A percentile compares a stretch with the other conserved stretches of the same genome.
Conservation (phyloP, 2,329 filamentous ascomycete species). For the Fusarium piperis region DNA sequence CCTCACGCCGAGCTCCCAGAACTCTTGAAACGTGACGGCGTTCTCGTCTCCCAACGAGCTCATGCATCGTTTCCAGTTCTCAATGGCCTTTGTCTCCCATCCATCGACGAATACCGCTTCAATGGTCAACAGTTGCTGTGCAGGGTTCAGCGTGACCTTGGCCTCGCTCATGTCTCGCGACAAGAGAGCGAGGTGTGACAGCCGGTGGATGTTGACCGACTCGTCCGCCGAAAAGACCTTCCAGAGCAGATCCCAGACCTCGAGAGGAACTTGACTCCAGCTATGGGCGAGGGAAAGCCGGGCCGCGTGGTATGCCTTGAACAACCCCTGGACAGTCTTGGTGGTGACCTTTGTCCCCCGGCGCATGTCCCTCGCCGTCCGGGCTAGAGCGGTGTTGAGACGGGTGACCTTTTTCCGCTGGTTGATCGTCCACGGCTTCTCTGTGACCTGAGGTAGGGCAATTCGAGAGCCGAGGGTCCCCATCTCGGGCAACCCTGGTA, state of each 20-base stretch:
- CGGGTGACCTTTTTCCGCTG: conserved; percentile 52
- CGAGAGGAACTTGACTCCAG: conserved; percentile 65
- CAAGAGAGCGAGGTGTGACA: conserved; percentile 69
- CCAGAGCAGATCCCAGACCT: conserved; percentile 75
- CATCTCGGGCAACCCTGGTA: conserved; percentile 40
- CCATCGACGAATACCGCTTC: conserved; percentile 74
- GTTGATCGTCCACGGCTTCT: conserved; percentile 49
- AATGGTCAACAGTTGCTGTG: conserved; percentile 73
- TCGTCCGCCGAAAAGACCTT: conserved; percentile 64
- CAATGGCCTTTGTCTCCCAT: conserved; percentile 66
- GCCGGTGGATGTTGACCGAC: conserved; percentile 61
- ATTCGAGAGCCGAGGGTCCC: conserved; percentile 39
- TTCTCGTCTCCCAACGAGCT: conserved; percentile 59
- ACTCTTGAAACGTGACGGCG: conserved; percentile 60
- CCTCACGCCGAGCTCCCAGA: conserved; percentile 72
- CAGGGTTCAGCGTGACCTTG: conserved; percentile 62
- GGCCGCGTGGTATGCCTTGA: conserved; percentile 61
- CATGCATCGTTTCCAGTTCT: conserved; percentile 70
- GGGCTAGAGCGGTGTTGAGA: conserved; percentile 47
- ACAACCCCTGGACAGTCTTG: conserved; percentile 53
- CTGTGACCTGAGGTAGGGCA: conserved; percentile 48
- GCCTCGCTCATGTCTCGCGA: conserved; percentile 72
- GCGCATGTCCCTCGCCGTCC: conserved; percentile 43
- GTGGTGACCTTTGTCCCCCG: conserved; percentile 42
- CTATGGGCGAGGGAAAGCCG: conserved; percentile 55